These are phyloP conservation scores for Plasmodium vinckei DNA, from an alignment of 169 alveolate species.

Conservation along the genomic window DNA sequence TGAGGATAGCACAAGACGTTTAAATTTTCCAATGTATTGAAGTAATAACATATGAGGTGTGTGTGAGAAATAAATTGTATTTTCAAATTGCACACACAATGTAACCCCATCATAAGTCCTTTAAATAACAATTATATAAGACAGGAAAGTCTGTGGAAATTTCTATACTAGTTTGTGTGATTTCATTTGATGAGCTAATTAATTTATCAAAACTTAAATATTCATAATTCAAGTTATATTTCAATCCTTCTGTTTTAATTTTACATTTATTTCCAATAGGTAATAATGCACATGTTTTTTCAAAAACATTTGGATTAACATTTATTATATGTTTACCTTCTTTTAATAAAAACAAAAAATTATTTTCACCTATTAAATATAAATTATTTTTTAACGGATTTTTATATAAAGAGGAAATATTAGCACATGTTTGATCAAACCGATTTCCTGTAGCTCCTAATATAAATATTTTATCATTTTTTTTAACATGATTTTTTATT, in stretches of 20 bases:
- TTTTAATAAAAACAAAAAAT: slow-evolving; percentile 64
- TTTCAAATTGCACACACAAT: background rate
- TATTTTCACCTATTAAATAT: slow-evolving; percentile 74
- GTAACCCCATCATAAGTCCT: background rate
- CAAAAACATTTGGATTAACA: slow-evolving; percentile 15
- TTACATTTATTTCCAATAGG: slow-evolving; percentile 66
- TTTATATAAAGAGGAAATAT: slow-evolving; percentile 49
- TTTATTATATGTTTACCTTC: slow-evolving; percentile 53
- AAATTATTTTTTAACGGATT: slow-evolving; percentile 22
- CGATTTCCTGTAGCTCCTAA: slow-evolving; percentile 76
- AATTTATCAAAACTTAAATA: slow-evolving; percentile 61
- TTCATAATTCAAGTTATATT: slow-evolving; percentile 64
- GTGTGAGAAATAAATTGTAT: too few species aligned
- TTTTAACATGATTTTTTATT: slow-evolving; percentile 22
- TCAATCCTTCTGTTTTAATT: slow-evolving; percentile 67
- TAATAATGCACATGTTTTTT: slow-evolving; percentile 55
- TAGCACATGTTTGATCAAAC: slow-evolving; percentile 77
- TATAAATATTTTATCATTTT: slow-evolving; percentile 51
- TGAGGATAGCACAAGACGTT: too few species aligned
- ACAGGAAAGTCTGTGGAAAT: slow-evolving; percentile 39
- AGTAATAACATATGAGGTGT: too few species aligned
- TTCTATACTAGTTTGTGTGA: slow-evolving; percentile 11
- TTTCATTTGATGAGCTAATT: slow-evolving; percentile 72
- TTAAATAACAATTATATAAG: slow-evolving; percentile 34
- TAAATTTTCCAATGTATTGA: too few species aligned